phyloP scores from a whole-genome alignment of 1,284 basidiomycete species.

The Porogramme epimiltina region DNA sequence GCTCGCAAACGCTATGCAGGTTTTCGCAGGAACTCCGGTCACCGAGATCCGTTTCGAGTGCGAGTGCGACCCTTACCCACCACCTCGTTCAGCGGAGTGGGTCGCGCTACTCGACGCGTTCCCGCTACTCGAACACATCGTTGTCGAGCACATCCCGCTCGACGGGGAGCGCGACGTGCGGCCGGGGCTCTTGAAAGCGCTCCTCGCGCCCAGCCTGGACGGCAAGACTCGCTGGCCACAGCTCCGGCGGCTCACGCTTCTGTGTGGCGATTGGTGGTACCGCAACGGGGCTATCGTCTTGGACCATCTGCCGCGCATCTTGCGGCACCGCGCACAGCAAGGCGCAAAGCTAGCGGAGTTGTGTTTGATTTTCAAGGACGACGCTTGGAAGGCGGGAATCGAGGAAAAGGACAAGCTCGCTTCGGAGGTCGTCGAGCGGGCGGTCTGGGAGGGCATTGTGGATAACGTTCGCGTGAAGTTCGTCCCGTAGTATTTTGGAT shows the following conservation, averaged over 20 bases:
- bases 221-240: background rate
- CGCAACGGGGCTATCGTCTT: background rate
- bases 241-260: background rate
- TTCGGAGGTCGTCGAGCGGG: too few species aligned
- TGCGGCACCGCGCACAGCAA: too few species aligned
- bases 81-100: constrained; percentile 4
- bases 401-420: too few species aligned
- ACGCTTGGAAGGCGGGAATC: too few species aligned
- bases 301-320: background rate
- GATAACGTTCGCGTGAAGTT: too few species aligned
- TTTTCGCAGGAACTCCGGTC: background rate
- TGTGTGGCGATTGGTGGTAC: background rate
- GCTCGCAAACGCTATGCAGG: background rate
- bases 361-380: too few species aligned
- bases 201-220: background rate
- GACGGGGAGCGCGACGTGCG: background rate
- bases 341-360: too few species aligned
- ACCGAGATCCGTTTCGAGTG: background rate
- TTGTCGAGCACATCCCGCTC: background rate
- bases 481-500: too few species aligned
- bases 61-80: too few species aligned
- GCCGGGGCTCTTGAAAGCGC: background rate
- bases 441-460: too few species aligned
- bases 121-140: background rate
- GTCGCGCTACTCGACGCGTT: constrained; percentile 1